Evolutionary conservation across 1,284 basidiomycete genomes (phyloP).

Genomic region (Malassezia slooffiae): DNA sequence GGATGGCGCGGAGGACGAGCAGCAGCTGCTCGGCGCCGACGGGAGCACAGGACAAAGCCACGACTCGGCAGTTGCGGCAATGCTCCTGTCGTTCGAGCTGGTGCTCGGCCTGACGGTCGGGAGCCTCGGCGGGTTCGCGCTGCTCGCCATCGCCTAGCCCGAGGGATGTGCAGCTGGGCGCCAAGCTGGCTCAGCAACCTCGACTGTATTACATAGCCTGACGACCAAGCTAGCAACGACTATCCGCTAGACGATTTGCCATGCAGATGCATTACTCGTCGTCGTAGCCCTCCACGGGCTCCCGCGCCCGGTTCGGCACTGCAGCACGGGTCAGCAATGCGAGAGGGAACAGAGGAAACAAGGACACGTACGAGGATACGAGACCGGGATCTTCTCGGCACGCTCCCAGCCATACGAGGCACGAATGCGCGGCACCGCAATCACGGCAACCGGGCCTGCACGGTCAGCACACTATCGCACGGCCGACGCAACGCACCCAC

Average conservation of each 20-base stretch:
- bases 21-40: neutral
- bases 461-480: neutral
- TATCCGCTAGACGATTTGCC: no score
- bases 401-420: slow-evolving; percentile 61
- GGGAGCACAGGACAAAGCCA: slow-evolving; percentile 3
- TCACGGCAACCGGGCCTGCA: slow-evolving; percentile 63
- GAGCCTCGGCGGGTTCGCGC: slow-evolving; percentile 11
- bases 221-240: no score
- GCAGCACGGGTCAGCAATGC: no score
- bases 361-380: slow-evolving; percentile 66
- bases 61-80: slow-evolving; percentile 8
- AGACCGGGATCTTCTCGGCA: slow-evolving; percentile 64
- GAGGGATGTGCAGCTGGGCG: no score
- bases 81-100: slow-evolving; percentile 23
- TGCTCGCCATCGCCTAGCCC: no score
- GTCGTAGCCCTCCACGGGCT: slow-evolving; percentile 32
- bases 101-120: slow-evolving; percentile 20
- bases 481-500: slow-evolving; percentile 31
- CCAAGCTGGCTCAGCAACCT: no score
- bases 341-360: neutral
- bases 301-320: slow-evolving; percentile 35
- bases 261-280: slow-evolving; percentile 27
- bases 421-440: slow-evolving; percentile 69
- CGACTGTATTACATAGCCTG: no score
- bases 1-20: neutral